Conservation (phyloP, 805 yeast genomes). For the Ogataea wickerhamii region DNA sequence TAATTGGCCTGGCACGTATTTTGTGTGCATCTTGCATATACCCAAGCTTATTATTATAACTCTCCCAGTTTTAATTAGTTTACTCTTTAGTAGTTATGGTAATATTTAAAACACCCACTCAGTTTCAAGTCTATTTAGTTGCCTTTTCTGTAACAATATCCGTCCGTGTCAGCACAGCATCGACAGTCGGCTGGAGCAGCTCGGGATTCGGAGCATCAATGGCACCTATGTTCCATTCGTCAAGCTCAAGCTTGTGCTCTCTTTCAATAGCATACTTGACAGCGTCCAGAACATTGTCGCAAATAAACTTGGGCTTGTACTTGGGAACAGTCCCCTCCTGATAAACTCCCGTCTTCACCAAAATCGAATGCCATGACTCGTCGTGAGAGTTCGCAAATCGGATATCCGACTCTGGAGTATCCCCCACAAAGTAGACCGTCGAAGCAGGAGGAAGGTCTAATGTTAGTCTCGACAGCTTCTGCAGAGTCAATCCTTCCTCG, state of each 20-base stretch:
- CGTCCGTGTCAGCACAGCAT: slow-evolving; percentile 47
- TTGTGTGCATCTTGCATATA: too few relatives aligned
- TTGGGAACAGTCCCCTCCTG: slow-evolving; percentile 76
- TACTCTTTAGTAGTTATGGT: too few relatives aligned
- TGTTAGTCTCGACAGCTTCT: slow-evolving; percentile 40
- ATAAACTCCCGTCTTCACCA: slow-evolving; percentile 85
- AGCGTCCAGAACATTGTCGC: slow-evolving; percentile 75
- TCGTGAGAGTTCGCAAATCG: slow-evolving; percentile 86
- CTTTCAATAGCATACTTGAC: slow-evolving; percentile 80
- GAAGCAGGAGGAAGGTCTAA: slow-evolving; percentile 76
- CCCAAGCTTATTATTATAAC: too few relatives aligned
- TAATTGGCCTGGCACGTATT: too few relatives aligned
- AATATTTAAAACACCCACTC: background rate
- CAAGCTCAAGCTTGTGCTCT: slow-evolving; percentile 68
- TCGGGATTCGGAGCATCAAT: slow-evolving; percentile 21
- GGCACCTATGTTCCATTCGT: slow-evolving; percentile 60
- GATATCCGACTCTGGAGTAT: slow-evolving; percentile 85
- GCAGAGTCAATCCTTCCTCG: slow-evolving; percentile 44
- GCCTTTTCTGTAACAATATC: slow-evolving; percentile 24
- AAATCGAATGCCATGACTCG: slow-evolving; percentile 77
- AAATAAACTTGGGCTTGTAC: slow-evolving; percentile 70
- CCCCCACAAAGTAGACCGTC: slow-evolving; percentile 86
- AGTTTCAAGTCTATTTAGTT: slow-evolving; percentile 1
- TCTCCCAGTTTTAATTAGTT: too few relatives aligned
- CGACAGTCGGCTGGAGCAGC: slow-evolving; percentile 39